Evolutionary conservation across 1,139 yeast genomes (phyloP).

Genomic region (Kurtzmaniella quercitrusa): DNA sequence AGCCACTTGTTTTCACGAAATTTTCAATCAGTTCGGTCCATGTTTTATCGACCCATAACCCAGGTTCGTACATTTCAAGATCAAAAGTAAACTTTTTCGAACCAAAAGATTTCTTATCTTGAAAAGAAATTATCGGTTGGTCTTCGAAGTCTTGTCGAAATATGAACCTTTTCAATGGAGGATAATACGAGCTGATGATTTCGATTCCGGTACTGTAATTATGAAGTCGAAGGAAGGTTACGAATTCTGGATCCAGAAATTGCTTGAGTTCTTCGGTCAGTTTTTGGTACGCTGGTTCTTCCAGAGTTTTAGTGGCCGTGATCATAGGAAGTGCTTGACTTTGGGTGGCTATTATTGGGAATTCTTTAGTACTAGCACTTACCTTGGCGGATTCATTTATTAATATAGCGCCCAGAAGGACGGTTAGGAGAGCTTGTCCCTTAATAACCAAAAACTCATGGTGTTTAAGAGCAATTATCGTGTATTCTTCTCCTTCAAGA

Average conservation of each 20-base stretch:
- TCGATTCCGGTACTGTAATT: slow-evolving; percentile 43
- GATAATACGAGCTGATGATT: slow-evolving; percentile 41
- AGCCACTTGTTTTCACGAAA: background rate
- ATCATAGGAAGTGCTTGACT: slow-evolving; percentile 56
- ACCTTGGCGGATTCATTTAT: slow-evolving; percentile 53
- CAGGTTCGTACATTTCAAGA: slow-evolving; percentile 28
- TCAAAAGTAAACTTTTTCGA: slow-evolving; percentile 30
- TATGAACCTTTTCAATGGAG: slow-evolving; percentile 46
- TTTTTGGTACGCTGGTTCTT: too few species aligned
- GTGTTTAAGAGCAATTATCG: slow-evolving; percentile 39
- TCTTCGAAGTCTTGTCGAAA: slow-evolving; percentile 14
- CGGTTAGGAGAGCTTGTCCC: slow-evolving; percentile 54
- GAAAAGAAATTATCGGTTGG: slow-evolving; percentile 5
- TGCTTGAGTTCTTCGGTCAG: slow-evolving; percentile 26
- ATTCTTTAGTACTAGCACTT: slow-evolving; percentile 20
- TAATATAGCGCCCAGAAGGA: slow-evolving; percentile 57
- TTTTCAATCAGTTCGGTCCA: slow-evolving; percentile 18
- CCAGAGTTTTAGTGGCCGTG: too few species aligned
- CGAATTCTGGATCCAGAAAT: slow-evolving; percentile 32
- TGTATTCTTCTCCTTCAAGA: slow-evolving; percentile 13
- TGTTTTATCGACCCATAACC: slow-evolving; percentile 17
- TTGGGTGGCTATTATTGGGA: slow-evolving; percentile 45
- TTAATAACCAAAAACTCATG: slow-evolving; percentile 50
- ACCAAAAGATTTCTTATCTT: slow-evolving; percentile 9
- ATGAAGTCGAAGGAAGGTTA: slow-evolving; percentile 41